Evolutionary conservation across 129 eudicot species (phyloP).

Genomic region (carrot (Daucus carota)): DH1_v3.0 NC_030381.2:32674001-32674500

Average conservation of each 20-base stretch:
- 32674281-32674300: neutral
- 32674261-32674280: neutral
- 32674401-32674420: neutral
- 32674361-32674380: neutral
- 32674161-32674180: neutral
- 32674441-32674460: neutral
- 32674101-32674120: neutral
- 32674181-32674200: neutral
- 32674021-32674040: constrained; percentile 67
- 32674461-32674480: too few species aligned
- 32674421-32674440: neutral
- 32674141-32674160: neutral
- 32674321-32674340: neutral
- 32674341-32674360: too few species aligned
- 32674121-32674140: neutral
- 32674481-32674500: too few species aligned
- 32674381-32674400: neutral
- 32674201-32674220: neutral
- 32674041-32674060: constrained; percentile 75
- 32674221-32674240: too few species aligned
- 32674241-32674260: neutral
- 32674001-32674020: constrained; percentile 88
- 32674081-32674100: neutral
- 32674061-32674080: constrained; percentile 7
- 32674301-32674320: too few species aligned